A percentile compares a stretch with the other conserved stretches of the same genome.
phyloP scores from a whole-genome alignment of 495 filamentous ascomycete species.

The Lepraria neglecta region DNA sequence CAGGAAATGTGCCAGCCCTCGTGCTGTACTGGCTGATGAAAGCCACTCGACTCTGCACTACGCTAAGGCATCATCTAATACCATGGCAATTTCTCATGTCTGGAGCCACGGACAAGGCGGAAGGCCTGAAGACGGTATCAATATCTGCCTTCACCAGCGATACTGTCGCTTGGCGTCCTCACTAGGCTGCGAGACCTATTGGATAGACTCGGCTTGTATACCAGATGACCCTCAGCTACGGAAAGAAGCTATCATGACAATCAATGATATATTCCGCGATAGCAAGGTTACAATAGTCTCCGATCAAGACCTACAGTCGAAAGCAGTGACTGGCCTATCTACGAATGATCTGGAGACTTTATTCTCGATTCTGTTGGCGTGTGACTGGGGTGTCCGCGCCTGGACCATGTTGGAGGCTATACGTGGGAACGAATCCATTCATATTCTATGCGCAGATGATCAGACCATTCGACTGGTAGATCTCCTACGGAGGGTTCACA shows the following conservation, averaged over 20 bases:
- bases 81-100: slow-evolving; percentile 31
- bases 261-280: slow-evolving; percentile 27
- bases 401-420: slow-evolving; percentile 31
- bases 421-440: slow-evolving; percentile 20
- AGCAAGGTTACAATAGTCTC: slow-evolving; percentile 27
- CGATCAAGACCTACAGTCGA: slow-evolving; percentile 28
- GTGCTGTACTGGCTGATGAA: slow-evolving; percentile 6
- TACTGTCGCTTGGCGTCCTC: slow-evolving; percentile 22
- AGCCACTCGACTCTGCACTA: slow-evolving; percentile 20
- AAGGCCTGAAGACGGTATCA: slow-evolving; percentile 26
- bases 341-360: slow-evolving; percentile 20
- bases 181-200: slow-evolving; percentile 23
- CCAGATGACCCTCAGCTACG: slow-evolving; percentile 22
- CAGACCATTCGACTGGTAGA: slow-evolving; percentile 20
- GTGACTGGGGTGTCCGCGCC: slow-evolving; percentile 30
- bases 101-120: slow-evolving; percentile 32
- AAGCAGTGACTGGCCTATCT: slow-evolving; percentile 1
- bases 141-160: slow-evolving; percentile 28
- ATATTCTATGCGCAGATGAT: slow-evolving; percentile 27
- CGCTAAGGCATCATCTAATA: slow-evolving; percentile 17
- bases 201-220: slow-evolving; percentile 31
- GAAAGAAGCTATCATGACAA: slow-evolving; percentile 26
- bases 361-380: slow-evolving; percentile 24
- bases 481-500: slow-evolving; percentile 16
- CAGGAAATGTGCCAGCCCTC: slow-evolving; percentile 6